Base-by-base conservation (phyloP, 2,329 filamentous ascomycete genomes). In the Xylariales sp. region DNA sequence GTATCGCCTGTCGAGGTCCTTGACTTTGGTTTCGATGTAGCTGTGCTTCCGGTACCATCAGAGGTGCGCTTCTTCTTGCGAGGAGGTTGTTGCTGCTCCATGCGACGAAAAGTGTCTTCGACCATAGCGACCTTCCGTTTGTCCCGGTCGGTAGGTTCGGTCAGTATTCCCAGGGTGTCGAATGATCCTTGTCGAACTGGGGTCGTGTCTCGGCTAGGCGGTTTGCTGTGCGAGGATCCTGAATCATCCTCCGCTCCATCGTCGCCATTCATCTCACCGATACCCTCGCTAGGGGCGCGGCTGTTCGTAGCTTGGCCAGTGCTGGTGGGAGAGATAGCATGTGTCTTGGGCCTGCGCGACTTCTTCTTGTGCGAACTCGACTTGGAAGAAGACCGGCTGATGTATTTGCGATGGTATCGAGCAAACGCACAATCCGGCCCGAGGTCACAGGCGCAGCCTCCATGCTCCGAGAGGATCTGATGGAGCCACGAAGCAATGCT, bases 401-500 rank as follows among this genome's bases (percentile, higher is more conserved):
- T 61, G 52, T 80, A 79, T 39, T 73, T 76, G 38, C 75, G 69
- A 54, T 80, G 76, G 49, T 84, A 84, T 15, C 77, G 75, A 44
- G 70, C 71, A 61, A 84, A 84, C 3, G 78, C 76, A 53, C 80
- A 84, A 43, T 82, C 76, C 29, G 68, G 64, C 6, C 77, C 78
- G 11, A 80, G 59, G 43, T 84, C 76, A 59, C 86, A 91, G 4
- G 86, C 86, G 61, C 86, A 91, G 14, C 85, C 86, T 14, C 86
- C 86, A 53, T 88, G 86, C 57, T 89, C 85, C 14, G 84, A 84
- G 5, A 90, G 71, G 7, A 89, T 81, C 29, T 73, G 75, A 38
- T 80, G 74, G 5, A 88, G 77, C 78, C 82, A 88, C 12, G 72
- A 72, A 11, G 74, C 72, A 14, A 86, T 75, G 36, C 65, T 70